Evolutionary conservation across 2,329 filamentous ascomycete species (phyloP).

Genomic region (Fusarium devonianum): DNA sequence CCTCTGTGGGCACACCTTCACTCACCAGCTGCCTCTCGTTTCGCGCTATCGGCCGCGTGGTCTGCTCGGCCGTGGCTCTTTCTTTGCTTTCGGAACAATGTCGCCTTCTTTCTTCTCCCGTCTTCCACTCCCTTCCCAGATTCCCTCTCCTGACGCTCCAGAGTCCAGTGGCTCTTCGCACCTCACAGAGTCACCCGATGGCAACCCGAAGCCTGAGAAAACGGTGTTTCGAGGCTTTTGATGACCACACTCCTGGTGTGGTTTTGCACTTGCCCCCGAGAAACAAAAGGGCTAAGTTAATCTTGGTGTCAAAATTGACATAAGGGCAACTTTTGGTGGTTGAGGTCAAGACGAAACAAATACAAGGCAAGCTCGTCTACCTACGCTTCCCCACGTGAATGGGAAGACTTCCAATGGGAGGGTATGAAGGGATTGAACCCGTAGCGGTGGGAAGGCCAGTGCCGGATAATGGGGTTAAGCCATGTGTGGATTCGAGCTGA

Average conservation of each 20-base stretch:
- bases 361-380: constrained; percentile 33
- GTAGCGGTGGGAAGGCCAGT: constrained; percentile 36
- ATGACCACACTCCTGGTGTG: constrained; percentile 34
- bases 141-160: constrained; percentile 22
- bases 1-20: constrained; percentile 31
- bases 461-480: constrained; percentile 37
- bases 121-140: constrained; percentile 5
- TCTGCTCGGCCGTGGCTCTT: constrained; percentile 9
- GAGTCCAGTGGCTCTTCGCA: constrained; percentile 39
- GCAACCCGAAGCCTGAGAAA: constrained; percentile 33
- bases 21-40: constrained; percentile 28
- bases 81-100: constrained; percentile 23
- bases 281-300: constrained; percentile 28
- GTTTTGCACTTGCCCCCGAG: constrained; percentile 19
- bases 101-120: constrained; percentile 22
- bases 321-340: constrained; percentile 26
- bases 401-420: constrained; percentile 37
- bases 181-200: constrained; percentile 38
- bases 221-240: constrained; percentile 35
- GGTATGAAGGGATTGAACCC: constrained; percentile 31
- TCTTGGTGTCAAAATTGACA: constrained; percentile 29
- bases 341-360: constrained; percentile 33
- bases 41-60: constrained; percentile 20
- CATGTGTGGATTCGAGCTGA: constrained; percentile 41
- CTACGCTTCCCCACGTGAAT: constrained; percentile 39